Evolutionary conservation across 495 filamentous ascomycete species (phyloP).

Genomic region (Ramalina peruviana): DNA sequence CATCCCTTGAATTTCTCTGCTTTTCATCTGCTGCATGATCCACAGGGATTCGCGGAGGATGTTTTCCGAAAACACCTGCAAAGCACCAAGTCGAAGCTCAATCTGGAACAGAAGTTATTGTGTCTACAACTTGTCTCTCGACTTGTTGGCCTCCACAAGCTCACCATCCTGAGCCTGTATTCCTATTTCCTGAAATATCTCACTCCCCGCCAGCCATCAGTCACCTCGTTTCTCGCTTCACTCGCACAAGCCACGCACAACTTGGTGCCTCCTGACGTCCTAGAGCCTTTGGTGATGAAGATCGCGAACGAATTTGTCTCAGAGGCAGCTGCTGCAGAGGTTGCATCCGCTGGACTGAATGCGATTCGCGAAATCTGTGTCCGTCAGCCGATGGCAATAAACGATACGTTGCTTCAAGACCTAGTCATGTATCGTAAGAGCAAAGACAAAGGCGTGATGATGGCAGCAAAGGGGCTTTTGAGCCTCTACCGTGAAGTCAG

Average conservation of each 20-base stretch:
- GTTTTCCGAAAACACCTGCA: constrained; percentile 88
- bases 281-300: constrained; percentile 85
- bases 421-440: constrained; percentile 90
- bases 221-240: constrained; percentile 88
- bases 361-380: constrained; percentile 88
- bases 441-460: constrained; percentile 95
- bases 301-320: constrained; percentile 98
- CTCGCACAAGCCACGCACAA: constrained; percentile 85
- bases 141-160: constrained; percentile 83
- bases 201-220: constrained; percentile 76
- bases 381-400: constrained; percentile 88
- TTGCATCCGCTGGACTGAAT: constrained; percentile 86
- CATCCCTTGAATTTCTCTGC: constrained; percentile 93
- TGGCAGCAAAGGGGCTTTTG: constrained; percentile 86
- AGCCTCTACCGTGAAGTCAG: constrained; percentile 82
- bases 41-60: constrained; percentile 84
- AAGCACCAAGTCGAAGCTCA: constrained; percentile 68
- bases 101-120: constrained; percentile 79
- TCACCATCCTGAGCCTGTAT: constrained; percentile 73
- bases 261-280: constrained; percentile 80
- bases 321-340: constrained; percentile 80
- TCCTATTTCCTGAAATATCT: constrained; percentile 77
- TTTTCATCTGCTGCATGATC: constrained; percentile 90
- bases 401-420: constrained; percentile 88
- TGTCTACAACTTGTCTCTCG: constrained; percentile 82